A percentile compares a stretch with the other conserved stretches of the same genome.
Evolutionary conservation across 2,329 filamentous ascomycete genomes (phyloP).

Genomic region (Zasmidium cellare): DNA sequence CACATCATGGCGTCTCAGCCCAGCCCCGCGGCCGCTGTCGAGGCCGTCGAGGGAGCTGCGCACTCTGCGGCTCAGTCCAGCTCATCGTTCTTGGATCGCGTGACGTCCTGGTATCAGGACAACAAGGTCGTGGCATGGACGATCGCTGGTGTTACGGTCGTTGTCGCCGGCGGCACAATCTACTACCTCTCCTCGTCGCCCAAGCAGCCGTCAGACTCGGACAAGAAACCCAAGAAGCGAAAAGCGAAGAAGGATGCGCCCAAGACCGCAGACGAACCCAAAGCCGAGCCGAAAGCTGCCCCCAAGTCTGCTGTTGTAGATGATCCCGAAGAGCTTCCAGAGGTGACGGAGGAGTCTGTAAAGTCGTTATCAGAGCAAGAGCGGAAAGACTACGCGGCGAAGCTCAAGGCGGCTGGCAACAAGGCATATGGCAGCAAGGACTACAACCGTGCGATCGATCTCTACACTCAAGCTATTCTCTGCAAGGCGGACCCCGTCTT

Average conservation of each 20-base stretch:
- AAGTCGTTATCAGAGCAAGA: slow-evolving; percentile 57
- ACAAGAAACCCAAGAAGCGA: slow-evolving; percentile 83
- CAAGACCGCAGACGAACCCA: slow-evolving; percentile 47
- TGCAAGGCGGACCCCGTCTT: slow-evolving; percentile 98
- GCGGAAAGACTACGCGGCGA: slow-evolving; percentile 81
- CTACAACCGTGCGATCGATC: slow-evolving; percentile 87
- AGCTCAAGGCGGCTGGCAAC: slow-evolving; percentile 94
- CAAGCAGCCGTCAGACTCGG: slow-evolving; percentile 42
- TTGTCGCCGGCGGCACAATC: slow-evolving; percentile 85
- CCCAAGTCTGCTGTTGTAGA: slow-evolving; percentile 36
- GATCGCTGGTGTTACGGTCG: slow-evolving; percentile 90
- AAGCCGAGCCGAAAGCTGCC: slow-evolving; percentile 23
- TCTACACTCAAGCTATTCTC: slow-evolving; percentile 93
- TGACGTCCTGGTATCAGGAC: slow-evolving; percentile 89
- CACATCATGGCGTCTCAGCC: slow-evolving; percentile 16
- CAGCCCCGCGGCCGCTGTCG: slow-evolving; percentile 12
- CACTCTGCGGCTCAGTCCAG: slow-evolving; percentile 47
- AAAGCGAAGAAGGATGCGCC: slow-evolving; percentile 74
- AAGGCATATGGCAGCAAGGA: slow-evolving; percentile 94
- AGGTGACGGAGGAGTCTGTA: slow-evolving; percentile 50
- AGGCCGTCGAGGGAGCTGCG: slow-evolving; percentile 20
- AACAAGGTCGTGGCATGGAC: slow-evolving; percentile 96
- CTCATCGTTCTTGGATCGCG: slow-evolving; percentile 80
- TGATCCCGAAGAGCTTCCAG: slow-evolving; percentile 48
- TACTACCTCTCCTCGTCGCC: slow-evolving; percentile 72